Conservation (phyloP, 1,139 yeast genomes). For the Hemisphaericaspora subhashii region DNA sequence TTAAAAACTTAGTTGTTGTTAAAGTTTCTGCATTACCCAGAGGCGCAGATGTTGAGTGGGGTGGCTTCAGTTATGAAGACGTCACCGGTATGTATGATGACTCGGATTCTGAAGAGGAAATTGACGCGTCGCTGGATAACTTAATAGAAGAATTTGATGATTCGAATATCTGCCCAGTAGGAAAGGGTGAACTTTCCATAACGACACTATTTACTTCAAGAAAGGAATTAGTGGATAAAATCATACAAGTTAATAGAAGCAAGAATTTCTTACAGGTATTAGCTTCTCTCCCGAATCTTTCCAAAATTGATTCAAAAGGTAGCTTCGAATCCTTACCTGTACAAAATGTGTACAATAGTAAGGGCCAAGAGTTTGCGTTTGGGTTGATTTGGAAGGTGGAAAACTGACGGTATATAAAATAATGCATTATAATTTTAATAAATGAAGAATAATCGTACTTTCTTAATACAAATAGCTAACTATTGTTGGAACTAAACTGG, state of each 20-base stretch:
- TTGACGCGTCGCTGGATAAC: not conserved
- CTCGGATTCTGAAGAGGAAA: constrained; percentile 26
- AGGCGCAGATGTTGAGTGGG: constrained; percentile 77
- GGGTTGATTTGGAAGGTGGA: constrained; percentile 24
- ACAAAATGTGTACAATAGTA: constrained; percentile 19
- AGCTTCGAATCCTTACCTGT: constrained; percentile 30
- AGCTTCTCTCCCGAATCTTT: constrained; percentile 8
- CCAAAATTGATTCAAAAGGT: not conserved
- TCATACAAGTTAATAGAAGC: constrained; percentile 10
- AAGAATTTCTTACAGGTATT: constrained; percentile 15
- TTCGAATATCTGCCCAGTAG: constrained; percentile 11
- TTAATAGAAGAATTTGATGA: constrained; percentile 12
- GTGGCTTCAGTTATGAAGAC: constrained; percentile 53
- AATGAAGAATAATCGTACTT: no score
- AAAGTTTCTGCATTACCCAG: constrained; percentile 67
- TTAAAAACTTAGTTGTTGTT: constrained; percentile 46
- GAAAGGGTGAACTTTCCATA: constrained; percentile 12
- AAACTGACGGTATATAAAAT: not conserved
- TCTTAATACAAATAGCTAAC: no score
- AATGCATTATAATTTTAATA: not conserved
- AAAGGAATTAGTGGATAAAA: constrained; percentile 11
- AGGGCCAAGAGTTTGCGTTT: constrained; percentile 21
- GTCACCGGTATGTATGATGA: constrained; percentile 40
- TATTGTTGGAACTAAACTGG: not conserved
- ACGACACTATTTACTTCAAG: constrained; percentile 21